Conservation (phyloP, 306 rosid species). For the Clitoria ternatea region DNA sequence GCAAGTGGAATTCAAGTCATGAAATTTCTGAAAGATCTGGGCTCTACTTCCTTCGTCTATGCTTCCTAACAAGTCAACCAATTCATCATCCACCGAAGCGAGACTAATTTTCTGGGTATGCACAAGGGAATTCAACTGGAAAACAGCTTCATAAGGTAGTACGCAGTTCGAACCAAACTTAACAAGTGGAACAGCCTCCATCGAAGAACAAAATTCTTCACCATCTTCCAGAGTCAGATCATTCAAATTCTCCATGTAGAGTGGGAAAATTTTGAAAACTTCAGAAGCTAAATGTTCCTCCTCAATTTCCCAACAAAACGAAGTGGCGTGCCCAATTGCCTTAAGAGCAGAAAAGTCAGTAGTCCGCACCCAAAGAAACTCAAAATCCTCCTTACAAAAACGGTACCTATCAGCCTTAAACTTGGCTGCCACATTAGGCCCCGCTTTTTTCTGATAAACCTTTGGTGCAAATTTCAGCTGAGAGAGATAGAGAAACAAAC, state of each 20-base stretch:
- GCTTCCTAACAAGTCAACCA: constrained; percentile 52
- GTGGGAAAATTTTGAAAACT: constrained; percentile 52
- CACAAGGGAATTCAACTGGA: constrained; percentile 80
- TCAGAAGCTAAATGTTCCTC: constrained; percentile 45
- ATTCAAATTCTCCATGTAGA: constrained; percentile 42
- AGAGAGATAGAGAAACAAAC: neutral
- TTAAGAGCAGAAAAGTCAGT: constrained; percentile 62
- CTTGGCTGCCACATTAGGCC: constrained; percentile 49
- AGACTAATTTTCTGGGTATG: constrained; percentile 80
- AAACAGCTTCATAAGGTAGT: constrained; percentile 63
- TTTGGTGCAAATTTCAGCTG: constrained; percentile 85
- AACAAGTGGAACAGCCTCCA: constrained; percentile 66
- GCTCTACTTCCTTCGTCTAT: constrained; percentile 49
- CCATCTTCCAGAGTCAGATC: constrained; percentile 56
- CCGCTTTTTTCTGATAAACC: constrained; percentile 52
- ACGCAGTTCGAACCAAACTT: constrained; percentile 34
- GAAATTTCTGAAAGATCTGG: constrained; percentile 63
- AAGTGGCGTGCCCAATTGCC: constrained; percentile 69
- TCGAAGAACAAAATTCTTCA: constrained; percentile 36
- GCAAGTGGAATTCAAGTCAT: constrained; percentile 61
- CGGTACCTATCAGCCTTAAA: constrained; percentile 59
- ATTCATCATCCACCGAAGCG: constrained; percentile 52
- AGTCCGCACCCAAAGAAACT: constrained; percentile 75
- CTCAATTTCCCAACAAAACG: constrained; percentile 67
- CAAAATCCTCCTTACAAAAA: constrained; percentile 69